Evolutionary conservation across 306 rosid species (phyloP), one percentile per base, ranked within the genome.

Genomic region (Quercus robur): DNA sequence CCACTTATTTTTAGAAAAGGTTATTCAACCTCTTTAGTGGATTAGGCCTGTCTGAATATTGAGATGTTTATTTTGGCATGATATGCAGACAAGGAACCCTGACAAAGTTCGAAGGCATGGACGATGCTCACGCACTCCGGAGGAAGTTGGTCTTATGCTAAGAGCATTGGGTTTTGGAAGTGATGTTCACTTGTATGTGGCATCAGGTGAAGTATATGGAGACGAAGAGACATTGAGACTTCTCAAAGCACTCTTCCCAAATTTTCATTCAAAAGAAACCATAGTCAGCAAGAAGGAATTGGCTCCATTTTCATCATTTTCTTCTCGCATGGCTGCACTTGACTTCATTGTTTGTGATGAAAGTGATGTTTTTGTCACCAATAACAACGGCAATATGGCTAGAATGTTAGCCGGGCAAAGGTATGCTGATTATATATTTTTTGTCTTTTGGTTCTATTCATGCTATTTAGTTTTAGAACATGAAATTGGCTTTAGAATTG

Each of bases 351-450:
- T 92, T 63, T 91, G 91, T 18, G 97, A 92, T 59, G 90, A 88
- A 77, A 94, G 98, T 57, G 92, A 90, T 63, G 97, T 94, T 77
- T 92, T 94, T 25, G 89, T 88, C 79, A 80, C 97, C 56, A 94
- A 94, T 83, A 94, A 94, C 87, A 94, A 94, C n/a, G 97, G 98
- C 8, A 94, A 94, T 80, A 94, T 94, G 98, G 98, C 98, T 20
- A 91, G 84, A 87, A 94, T 94, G 58, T 84, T 94, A 78, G 97
- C 98, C 28, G 98, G 98, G 76, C 81, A 95, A 73, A 94, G 98
- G 98, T 89, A 83, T 73, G 76, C 20, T 73, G 15, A 18, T 69
- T 23, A 52, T 66, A 41, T 68, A 11, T 4, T 52, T 52, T 11
- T 51, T 14, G 57, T 33, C 35, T 70, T 7, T 15, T 6, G 30